phyloP scores from a whole-genome alignment of 2,329 filamentous ascomycete species.

The Decorospora gaudefroyi region DNA sequence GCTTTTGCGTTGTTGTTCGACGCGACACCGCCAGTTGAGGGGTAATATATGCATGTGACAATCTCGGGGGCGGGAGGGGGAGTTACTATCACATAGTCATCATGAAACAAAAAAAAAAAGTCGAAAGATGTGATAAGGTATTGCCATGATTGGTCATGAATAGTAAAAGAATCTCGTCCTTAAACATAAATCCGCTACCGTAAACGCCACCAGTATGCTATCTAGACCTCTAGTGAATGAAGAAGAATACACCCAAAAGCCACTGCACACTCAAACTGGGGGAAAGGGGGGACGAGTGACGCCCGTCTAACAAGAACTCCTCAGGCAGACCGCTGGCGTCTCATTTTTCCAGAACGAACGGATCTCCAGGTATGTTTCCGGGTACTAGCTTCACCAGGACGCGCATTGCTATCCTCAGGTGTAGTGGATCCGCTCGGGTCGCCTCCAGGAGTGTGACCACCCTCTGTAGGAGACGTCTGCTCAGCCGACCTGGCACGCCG shows the following conservation, averaged over 20 bases:
- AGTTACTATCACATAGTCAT: too few species aligned
- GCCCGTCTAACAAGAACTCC: slow-evolving; percentile 1
- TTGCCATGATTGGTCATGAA: not conserved
- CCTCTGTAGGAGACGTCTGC: too few species aligned
- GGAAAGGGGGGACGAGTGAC: too few species aligned
- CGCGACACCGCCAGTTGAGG: slow-evolving; percentile 7
- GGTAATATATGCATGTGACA: slow-evolving; percentile 2
- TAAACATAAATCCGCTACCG: not conserved
- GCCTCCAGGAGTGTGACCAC: slow-evolving; percentile 4
- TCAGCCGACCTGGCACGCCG: not conserved
- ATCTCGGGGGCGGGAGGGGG: too few species aligned
- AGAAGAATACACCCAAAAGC: not conserved
- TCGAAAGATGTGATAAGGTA: not conserved
- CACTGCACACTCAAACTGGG: slow-evolving; percentile 2
- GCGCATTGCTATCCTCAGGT: slow-evolving; percentile 4
- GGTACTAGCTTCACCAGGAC: slow-evolving; percentile 1
- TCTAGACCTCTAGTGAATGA: not conserved
- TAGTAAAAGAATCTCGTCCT: not conserved
- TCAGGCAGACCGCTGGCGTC: slow-evolving; percentile 11
- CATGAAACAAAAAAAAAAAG: not conserved
- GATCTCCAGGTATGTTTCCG: slow-evolving; percentile 6
- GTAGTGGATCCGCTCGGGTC: slow-evolving; percentile 10
- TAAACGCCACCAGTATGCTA: slow-evolving; percentile 3
- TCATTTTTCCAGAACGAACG: slow-evolving; percentile 2
- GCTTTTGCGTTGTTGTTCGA: slow-evolving; percentile 7